A percentile compares a stretch with the other conserved stretches of the same genome.
Conservation (phyloP, 2,329 filamentous ascomycete genomes). For the Penicillium vulpinum region DNA sequence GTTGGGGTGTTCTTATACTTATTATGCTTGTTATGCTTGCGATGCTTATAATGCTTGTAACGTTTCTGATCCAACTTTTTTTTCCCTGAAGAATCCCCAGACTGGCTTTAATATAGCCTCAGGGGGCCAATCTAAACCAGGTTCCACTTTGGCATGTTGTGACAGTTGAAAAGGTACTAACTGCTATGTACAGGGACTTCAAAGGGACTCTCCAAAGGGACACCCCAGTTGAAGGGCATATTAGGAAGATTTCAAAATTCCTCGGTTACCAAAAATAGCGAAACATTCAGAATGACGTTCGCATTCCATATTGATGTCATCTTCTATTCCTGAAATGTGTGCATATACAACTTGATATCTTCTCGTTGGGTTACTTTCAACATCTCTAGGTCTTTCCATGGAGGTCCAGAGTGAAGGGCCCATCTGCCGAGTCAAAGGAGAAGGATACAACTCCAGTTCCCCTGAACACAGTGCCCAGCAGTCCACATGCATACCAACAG, state of each 20-base stretch:
- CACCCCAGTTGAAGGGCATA: not conserved
- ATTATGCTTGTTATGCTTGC: too few species aligned
- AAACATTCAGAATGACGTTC: conserved; percentile 8
- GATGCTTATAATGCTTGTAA: too few species aligned
- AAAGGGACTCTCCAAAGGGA: too few species aligned
- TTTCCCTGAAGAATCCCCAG: conserved; percentile 3
- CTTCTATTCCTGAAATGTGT: not conserved
- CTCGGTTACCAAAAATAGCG: conserved; percentile 1
- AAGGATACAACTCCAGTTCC: not conserved
- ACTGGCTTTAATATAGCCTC: not conserved
- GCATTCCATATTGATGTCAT: conserved; percentile 11
- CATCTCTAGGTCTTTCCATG: not conserved
- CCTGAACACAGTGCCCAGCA: not conserved
- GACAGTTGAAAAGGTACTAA: not conserved
- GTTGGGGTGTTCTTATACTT: too few species aligned
- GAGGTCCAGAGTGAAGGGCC: not conserved
- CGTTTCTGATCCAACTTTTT: not conserved
- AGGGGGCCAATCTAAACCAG: not conserved
- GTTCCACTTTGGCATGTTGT: conserved; percentile 8
- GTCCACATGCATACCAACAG: not conserved
- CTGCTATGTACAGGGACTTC: not conserved
- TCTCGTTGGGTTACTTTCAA: too few species aligned
- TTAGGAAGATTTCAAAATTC: not conserved
- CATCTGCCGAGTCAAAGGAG: not conserved
- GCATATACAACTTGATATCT: not conserved